Base-by-base conservation (phyloP, 129 eudicot genomes). In the Flaveria bidentis region DNA sequence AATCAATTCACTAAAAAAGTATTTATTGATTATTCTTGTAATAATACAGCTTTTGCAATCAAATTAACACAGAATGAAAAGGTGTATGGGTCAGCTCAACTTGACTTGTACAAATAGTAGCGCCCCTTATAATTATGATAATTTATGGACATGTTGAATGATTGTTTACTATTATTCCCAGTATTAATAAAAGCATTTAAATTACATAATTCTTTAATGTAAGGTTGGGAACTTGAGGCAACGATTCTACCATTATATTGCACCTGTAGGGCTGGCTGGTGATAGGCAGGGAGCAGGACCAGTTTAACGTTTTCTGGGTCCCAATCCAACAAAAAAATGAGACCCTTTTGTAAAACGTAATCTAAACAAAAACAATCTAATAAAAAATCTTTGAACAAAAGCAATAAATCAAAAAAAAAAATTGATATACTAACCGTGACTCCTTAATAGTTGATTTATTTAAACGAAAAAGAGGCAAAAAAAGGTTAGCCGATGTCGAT, bases 181-280 rank as follows among this genome's bases (percentile, higher is more conserved):
- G 42, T 25, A 26, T 26, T 61, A 23, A 3, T 13, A 13, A 0
- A 5, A 13, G 28, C 39, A 26, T 25, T 33, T 6, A 53, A 53
- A 33, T 11, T 36, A 18, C 20, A 9, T 72, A 36, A 11, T 39
- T 36, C 6, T 20, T 17, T 72, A 9, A 70, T 87, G 79, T 26
- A 76, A 89, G 96, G 92, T 83, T 71, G 86, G 76, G 15, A 82
- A 75, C 60, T 85, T 89, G 28, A 82, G 89, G 85, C 85, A 89
- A 82, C 73, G 78, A 23, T 87, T 89, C 77, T 80, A 74, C 81
- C 84, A 87, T 57, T 89, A 91, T 22, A 87, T 73, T 63, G 80
- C 73, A 76, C 91, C 96, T 50, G 89, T 89, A 64, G 91, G 96
- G 69, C 89, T 89, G 72, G 91, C 96, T 81, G 96, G 96, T 61